Conservation (phyloP, 306 rosid genomes). For the Pterocarpus santalinus region DNA sequence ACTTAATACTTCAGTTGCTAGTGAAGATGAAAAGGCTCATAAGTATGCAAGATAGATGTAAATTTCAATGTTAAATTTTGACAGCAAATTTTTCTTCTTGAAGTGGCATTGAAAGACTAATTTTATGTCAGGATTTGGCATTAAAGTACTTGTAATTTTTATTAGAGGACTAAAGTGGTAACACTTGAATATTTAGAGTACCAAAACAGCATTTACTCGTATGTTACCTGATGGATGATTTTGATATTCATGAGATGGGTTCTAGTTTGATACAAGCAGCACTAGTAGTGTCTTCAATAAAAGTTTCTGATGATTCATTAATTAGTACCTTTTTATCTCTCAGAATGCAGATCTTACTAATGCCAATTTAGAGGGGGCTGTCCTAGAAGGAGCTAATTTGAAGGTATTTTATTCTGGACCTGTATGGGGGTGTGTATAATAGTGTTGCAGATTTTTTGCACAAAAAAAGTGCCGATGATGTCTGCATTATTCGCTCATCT, state of each 20-base stretch:
- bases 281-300: constrained; percentile 9
- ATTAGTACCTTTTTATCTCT: constrained; percentile 30
- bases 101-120: too few relatives aligned
- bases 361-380: constrained; percentile 94
- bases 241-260: constrained; percentile 17
- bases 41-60: too few relatives aligned
- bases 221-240: background rate
- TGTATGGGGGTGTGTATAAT: constrained; percentile 19
- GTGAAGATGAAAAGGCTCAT: too few relatives aligned
- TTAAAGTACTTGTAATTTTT: too few relatives aligned
- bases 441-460: constrained; percentile 1
- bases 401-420: constrained; percentile 68
- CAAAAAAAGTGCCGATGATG: background rate
- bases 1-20: too few relatives aligned
- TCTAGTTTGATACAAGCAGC: constrained; percentile 21
- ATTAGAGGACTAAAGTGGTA: background rate
- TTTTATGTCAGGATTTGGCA: too few relatives aligned
- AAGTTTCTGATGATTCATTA: constrained; percentile 27
- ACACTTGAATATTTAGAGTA: background rate
- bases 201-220: background rate
- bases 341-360: constrained; percentile 96
- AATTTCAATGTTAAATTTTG: too few relatives aligned
- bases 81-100: too few relatives aligned
- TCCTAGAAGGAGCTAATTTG: constrained; percentile 92
- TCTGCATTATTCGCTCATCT: constrained; percentile 15